Percentiles rank a stretch among this genome's conserved stretches.
Conservation (phyloP, 106 monocot species). For the Narthecium ossifragum region DNA sequence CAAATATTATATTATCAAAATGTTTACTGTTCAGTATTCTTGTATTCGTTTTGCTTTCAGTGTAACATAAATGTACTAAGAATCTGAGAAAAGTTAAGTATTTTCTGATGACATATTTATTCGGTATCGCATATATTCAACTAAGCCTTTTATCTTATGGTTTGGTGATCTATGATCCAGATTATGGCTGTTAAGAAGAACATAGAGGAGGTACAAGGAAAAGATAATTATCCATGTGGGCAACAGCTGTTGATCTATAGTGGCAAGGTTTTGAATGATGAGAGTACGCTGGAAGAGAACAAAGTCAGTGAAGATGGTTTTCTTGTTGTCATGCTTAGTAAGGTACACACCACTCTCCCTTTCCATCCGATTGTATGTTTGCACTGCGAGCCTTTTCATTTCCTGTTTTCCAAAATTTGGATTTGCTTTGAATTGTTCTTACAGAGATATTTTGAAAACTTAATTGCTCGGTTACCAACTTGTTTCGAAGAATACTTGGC, state of each 20-base stretch:
- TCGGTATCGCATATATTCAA: neutral
- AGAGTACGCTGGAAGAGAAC: constrained; percentile 86
- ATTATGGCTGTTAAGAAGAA: constrained; percentile 94
- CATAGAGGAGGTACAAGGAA: constrained; percentile 84
- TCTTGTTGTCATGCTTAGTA: constrained; percentile 99
- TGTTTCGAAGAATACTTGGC: no score
- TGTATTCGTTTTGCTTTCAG: neutral
- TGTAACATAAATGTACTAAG: neutral
- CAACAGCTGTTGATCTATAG: constrained; percentile 86
- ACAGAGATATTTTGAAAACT: no score
- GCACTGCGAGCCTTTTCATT: no score
- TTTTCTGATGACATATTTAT: neutral
- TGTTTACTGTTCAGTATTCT: neutral
- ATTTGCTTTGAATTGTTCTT: no score
- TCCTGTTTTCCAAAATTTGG: no score
- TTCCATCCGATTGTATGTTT: no score
- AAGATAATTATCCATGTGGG: constrained; percentile 86
- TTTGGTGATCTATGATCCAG: constrained; percentile 18
- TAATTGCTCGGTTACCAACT: no score
- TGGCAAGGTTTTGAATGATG: constrained; percentile 96
- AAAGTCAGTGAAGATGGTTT: constrained; percentile 88
- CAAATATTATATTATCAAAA: no score
- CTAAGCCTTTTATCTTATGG: neutral
- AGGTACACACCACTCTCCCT: no score
- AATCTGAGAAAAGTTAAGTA: neutral